Evolutionary conservation across 495 filamentous ascomycete species (phyloP), one percentile per base, ranked within the genome.

Genomic region (Pseudoneurospora amorphoporcata): DNA sequence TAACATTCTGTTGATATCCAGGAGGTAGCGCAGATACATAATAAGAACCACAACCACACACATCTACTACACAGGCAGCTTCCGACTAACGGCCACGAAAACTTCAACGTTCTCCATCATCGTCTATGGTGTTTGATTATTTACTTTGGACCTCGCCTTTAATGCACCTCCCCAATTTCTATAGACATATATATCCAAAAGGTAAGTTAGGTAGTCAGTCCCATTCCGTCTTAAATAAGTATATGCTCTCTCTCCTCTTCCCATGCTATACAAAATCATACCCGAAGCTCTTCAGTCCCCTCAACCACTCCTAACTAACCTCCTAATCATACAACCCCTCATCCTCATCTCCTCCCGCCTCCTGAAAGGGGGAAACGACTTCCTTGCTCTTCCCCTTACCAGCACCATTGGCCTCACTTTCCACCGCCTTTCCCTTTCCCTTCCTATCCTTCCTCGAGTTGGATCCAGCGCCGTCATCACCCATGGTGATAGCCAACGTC

Each of bases 311-410:
- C 3, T 37, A 3, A 69, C 47, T 37, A 19, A 35, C 8, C 69
- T 43, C 42, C 23, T 75, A 80, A n/a, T 78, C 77, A 78, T 81
- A 81, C 73, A 81, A 73, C 53, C 75, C 77, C 70, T 81, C 79
- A 69, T 79, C 79, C n/a, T 77, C 78, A 47, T 70, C 71, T 40
- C 41, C 78, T n/a, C 42, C 43, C 4, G 71, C 74, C 42, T 76
- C 74, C 41, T 68, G 47, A 72, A 80, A 80, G 69, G 77, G 77
- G 12, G 75, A 65, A 40, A 77, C 79, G 10, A 82, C 73, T 35
- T 78, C 82, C 76, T 88, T 89, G 32, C 84, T 86, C 73, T 90
- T 90, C 17, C 82, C 83, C 61, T 86, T 86, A 42, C 73, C 72
- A 23, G 38, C 76, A 73, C 70, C 78, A 69, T 70, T 74, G 35